Percentiles rank a stretch among this genome's conserved stretches.
Conservation (phyloP, 805 yeast genomes). For the Candida chauliodis region DNA sequence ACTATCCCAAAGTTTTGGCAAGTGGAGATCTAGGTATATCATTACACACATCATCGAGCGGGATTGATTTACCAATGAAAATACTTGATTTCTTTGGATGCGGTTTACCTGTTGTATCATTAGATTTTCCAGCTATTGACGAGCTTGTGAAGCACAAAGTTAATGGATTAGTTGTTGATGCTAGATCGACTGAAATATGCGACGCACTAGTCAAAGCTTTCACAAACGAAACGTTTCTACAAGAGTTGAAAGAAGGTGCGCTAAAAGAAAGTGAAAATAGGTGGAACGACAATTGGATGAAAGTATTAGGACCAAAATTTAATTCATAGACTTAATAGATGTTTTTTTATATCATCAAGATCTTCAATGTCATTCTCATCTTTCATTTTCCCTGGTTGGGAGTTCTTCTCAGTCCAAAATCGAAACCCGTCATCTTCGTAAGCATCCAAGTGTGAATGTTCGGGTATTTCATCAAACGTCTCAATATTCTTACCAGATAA, state of each 20-base stretch:
- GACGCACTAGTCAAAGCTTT: conserved; percentile 23
- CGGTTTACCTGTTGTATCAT: conserved; percentile 85
- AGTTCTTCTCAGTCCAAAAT: conserved; percentile 44
- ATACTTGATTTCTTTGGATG: conserved; percentile 94
- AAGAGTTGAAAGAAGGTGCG: conserved; percentile 63
- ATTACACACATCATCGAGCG: conserved; percentile 86
- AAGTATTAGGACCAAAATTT: conserved; percentile 31
- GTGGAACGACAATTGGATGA: conserved; percentile 77
- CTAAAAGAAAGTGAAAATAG: conserved; percentile 58
- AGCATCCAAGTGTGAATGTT: conserved; percentile 40
- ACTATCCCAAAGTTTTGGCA: conserved; percentile 73
- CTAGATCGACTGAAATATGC: conserved; percentile 21
- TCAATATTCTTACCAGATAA: conserved; percentile 15
- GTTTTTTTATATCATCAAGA: conserved; percentile 18
- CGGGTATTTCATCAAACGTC: conserved; percentile 49
- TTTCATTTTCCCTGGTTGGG: conserved; percentile 19
- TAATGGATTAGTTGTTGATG: conserved; percentile 59
- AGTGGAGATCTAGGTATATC: conserved; percentile 87
- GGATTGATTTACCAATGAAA: conserved; percentile 95
- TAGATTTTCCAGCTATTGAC: conserved; percentile 69
- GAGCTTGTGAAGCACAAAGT: conserved; percentile 69
- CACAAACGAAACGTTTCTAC: conserved; percentile 28
- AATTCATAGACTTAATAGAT: conserved; percentile 10
- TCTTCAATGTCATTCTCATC: conserved; percentile 30
- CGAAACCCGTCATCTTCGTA: conserved; percentile 44